Conservation (phyloP, 768 basidiomycete species). For the Tremella yokohamensis region DNA sequence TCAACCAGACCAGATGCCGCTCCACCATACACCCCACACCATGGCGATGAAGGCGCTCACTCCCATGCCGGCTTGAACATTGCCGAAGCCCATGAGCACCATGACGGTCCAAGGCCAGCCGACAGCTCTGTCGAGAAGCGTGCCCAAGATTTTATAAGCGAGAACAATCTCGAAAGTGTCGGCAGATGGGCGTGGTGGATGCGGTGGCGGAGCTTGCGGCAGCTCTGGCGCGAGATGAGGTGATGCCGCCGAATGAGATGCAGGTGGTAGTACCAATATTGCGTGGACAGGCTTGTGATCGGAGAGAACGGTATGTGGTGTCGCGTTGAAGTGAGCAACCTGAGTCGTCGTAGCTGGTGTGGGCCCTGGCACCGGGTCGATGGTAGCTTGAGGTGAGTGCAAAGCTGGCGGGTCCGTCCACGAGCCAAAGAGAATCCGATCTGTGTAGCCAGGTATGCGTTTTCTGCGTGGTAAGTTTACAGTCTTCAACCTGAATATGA, state of each 20-base stretch:
- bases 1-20: constrained; percentile 5
- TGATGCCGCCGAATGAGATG: constrained; percentile 37
- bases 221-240: constrained; percentile 51
- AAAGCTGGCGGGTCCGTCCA: constrained; percentile 60
- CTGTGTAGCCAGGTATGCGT: constrained; percentile 86
- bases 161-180: constrained; percentile 27
- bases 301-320: constrained; percentile 65
- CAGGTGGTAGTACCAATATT: constrained; percentile 60
- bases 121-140: constrained; percentile 65
- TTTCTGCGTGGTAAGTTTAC: constrained; percentile 53
- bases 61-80: constrained; percentile 46
- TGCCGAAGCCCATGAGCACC: constrained; percentile 72
- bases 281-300: constrained; percentile 93
- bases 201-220: constrained; percentile 50
- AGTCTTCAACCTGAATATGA: constrained; percentile 20
- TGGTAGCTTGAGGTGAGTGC: constrained; percentile 17
- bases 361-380: constrained; percentile 8
- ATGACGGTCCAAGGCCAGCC: constrained; percentile 78
- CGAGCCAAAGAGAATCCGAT: constrained; percentile 77
- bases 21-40: constrained; percentile 45
- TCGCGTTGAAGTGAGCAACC: constrained; percentile 29
- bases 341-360: constrained; percentile 58
- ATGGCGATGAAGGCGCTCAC: constrained; percentile 37
- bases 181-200: constrained; percentile 23
- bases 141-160: constrained; percentile 58